Evolutionary conservation across 1,284 basidiomycete genomes (phyloP).

Genomic region (Trametes sp.): DNA sequence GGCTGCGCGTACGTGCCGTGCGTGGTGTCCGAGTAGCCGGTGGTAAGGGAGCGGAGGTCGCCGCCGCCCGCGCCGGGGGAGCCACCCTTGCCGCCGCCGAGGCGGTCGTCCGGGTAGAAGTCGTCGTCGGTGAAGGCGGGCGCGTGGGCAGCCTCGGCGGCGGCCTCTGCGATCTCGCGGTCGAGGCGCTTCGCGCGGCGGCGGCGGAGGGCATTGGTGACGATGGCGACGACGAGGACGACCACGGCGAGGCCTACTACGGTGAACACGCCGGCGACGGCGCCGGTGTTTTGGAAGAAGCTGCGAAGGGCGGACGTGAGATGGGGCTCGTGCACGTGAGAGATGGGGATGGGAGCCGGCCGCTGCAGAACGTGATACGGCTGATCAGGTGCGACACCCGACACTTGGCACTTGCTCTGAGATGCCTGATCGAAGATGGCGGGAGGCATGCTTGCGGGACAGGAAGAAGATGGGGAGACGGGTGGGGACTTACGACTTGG

Average conservation of each 20-base stretch:
- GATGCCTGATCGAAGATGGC: neutral
- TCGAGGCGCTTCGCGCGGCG: constrained; percentile 71
- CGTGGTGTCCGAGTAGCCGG: constrained; percentile 63
- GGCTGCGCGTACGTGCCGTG: constrained; percentile 69
- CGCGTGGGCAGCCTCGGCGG: constrained; percentile 44
- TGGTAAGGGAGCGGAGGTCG: constrained; percentile 30
- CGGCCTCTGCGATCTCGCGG: constrained; percentile 72
- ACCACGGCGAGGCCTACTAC: constrained; percentile 68
- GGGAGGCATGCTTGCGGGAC: neutral
- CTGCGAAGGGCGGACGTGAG: constrained; percentile 44
- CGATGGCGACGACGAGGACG: constrained; percentile 57
- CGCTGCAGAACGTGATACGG: neutral
- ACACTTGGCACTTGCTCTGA: no score
- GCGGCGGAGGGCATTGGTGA: constrained; percentile 63
- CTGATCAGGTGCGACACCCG: neutral
- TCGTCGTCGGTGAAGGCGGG: constrained; percentile 64
- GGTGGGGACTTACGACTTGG: constrained; percentile 20
- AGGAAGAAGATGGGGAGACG: neutral
- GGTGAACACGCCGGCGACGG: constrained; percentile 73
- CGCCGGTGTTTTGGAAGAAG: constrained; percentile 75
- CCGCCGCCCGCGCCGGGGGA: constrained; percentile 19
- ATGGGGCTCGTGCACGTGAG: neutral
- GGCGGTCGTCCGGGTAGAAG: constrained; percentile 41
- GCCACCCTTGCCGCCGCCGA: constrained; percentile 17
- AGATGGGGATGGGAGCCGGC: constrained; percentile 1